These are phyloP conservation scores for Acrasis kona DNA, from an alignment of 78 protist species.

Conservation along the genomic window DNA sequence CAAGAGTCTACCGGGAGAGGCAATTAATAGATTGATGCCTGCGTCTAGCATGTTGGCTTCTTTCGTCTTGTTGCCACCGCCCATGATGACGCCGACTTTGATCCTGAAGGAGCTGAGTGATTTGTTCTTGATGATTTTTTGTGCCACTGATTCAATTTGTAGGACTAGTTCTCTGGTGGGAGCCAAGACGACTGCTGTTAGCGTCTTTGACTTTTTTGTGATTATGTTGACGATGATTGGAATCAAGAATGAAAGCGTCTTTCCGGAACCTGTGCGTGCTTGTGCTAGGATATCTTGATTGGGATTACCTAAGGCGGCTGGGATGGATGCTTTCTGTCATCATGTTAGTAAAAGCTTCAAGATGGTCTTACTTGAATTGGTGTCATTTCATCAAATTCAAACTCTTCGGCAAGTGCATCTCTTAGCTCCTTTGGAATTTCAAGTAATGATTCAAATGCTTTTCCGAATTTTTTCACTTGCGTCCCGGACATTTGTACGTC, in stretches of 20 bases:
- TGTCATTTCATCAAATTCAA: too few species aligned
- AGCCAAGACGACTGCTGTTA: conserved; percentile 54
- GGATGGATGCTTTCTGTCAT: conserved; percentile 71
- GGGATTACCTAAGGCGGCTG: conserved; percentile 72
- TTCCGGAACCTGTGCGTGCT: conserved; percentile 92
- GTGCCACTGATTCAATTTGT: conserved; percentile 7
- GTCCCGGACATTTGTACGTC: too few species aligned
- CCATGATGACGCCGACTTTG: conserved; percentile 85
- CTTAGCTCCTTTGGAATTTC: too few species aligned
- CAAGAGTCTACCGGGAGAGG: conserved; percentile 64
- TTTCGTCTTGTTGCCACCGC: conserved; percentile 63
- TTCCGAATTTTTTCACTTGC: too few species aligned
- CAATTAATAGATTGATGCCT: conserved; percentile 41
- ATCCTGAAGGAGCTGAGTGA: too few species aligned
- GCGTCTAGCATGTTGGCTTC: too few species aligned
- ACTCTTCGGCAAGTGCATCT: too few species aligned
- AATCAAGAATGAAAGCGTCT: conserved; percentile 82
- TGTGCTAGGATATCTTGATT: conserved; percentile 88
- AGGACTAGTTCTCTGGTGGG: conserved; percentile 77
- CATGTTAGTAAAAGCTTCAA: too few species aligned
- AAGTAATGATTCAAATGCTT: too few species aligned
- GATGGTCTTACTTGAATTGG: too few species aligned
- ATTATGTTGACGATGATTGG: conserved; percentile 78
- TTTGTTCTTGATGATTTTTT: conserved; percentile 47
- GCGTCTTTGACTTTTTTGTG: conserved; percentile 49